These are phyloP conservation scores for Trichoderma sp. DNA, from an alignment of 2,329 filamentous ascomycete genomes.

Conservation along the genomic window DNA sequence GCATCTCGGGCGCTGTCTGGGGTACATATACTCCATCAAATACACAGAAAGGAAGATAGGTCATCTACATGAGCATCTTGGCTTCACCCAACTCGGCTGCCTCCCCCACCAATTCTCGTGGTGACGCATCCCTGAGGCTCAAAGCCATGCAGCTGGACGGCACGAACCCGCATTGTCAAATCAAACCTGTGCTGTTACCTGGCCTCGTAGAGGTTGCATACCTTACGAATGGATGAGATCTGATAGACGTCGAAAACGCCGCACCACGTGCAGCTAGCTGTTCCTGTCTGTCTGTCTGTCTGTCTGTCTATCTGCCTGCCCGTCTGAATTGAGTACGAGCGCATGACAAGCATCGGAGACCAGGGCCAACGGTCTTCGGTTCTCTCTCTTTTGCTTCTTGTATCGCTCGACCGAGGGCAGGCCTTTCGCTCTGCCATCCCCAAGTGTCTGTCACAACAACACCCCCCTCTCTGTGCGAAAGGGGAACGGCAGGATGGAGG, in stretches of 20 bases:
- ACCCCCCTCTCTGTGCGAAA: neutral
- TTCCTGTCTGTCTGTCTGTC: neutral
- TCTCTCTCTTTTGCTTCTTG: neutral
- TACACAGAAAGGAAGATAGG: neutral
- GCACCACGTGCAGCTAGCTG: conserved; percentile 5
- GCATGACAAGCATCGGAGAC: conserved; percentile 1
- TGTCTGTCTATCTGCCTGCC: neutral
- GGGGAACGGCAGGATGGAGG: neutral
- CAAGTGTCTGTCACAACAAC: neutral
- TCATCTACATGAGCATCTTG: neutral
- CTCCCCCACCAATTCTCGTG: too few relatives aligned
- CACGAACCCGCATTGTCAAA: neutral
- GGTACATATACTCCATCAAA: neutral
- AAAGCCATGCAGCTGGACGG: neutral
- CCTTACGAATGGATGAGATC: conserved; percentile 1
- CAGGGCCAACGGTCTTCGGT: neutral
- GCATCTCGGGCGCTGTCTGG: neutral
- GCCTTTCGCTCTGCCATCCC: too few relatives aligned
- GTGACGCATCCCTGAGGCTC: conserved; percentile 1
- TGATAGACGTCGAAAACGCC: neutral
- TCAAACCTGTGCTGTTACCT: neutral
- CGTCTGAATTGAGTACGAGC: too few relatives aligned
- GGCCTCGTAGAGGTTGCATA: neutral
- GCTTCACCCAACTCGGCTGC: conserved; percentile 5
- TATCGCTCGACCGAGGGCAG: neutral